A percentile compares a stretch with the other conserved stretches of the same genome.
Conservation (phyloP, 1,139 yeast species). For the Nakaseomyces bracarensis region DNA sequence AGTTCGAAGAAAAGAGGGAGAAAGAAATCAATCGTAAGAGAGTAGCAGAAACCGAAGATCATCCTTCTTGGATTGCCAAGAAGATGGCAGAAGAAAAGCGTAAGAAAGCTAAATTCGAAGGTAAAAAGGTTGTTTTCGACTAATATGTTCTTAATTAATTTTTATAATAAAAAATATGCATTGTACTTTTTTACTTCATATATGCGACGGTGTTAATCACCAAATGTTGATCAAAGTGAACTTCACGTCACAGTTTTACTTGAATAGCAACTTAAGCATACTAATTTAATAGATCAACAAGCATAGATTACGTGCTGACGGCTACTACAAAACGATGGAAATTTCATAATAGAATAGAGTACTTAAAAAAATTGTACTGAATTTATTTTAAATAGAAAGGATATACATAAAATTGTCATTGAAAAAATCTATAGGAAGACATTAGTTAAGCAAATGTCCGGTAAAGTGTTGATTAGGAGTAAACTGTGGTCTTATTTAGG, state of each 20-base stretch:
- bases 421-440: conserved; percentile 6
- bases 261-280: no score
- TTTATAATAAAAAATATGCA: no score
- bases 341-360: no score
- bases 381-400: not conserved
- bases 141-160: conserved; percentile 10
- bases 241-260: no score
- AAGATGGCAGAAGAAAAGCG: conserved; percentile 57
- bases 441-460: not conserved
- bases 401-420: conserved; percentile 3
- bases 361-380: not conserved
- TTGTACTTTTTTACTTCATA: no score
- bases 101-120: conserved; percentile 61
- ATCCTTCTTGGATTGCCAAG: conserved; percentile 97
- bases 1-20: conserved; percentile 34
- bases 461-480: not conserved
- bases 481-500: not conserved
- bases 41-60: conserved; percentile 37
- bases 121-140: conserved; percentile 71
- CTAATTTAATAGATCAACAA: no score
- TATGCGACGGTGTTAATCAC: no score
- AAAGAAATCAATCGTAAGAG: conserved; percentile 9
- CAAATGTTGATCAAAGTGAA: no score
- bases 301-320: no score
- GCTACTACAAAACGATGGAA: no score